Evolutionary conservation across 1,284 basidiomycete genomes (phyloP).

Genomic region (Tilletia horrida): DNA sequence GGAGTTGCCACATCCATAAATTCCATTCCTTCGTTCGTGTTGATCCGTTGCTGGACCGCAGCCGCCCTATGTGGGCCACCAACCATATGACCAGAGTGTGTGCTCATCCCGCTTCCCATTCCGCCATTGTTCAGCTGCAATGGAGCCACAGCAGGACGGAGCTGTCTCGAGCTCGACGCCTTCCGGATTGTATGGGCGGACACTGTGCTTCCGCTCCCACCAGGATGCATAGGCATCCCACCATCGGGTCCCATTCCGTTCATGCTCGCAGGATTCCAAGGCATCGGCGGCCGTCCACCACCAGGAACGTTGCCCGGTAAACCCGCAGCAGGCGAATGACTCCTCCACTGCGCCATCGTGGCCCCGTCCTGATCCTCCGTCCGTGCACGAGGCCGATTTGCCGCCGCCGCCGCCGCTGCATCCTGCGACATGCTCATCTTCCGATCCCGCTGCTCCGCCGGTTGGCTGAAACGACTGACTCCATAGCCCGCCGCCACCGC

Average conservation of each 20-base stretch:
- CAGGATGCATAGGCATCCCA: neutral
- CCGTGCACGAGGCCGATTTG: conserved; percentile 32
- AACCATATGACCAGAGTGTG: too few relatives aligned
- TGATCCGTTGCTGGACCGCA: conserved; percentile 7
- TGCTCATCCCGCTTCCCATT: neutral
- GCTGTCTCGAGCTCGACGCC: conserved; percentile 37
- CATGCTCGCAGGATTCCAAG: conserved; percentile 29
- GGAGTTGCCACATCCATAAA: conserved; percentile 5
- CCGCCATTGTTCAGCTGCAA: neutral
- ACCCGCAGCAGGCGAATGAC: conserved; percentile 35
- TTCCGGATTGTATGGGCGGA: conserved; percentile 32
- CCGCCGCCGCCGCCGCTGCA: neutral
- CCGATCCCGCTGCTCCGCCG: conserved; percentile 37
- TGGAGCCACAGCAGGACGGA: conserved; percentile 29
- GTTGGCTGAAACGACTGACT: conserved; percentile 26
- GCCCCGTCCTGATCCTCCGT: conserved; percentile 46
- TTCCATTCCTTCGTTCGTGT: conserved; percentile 9
- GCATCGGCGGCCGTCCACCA: conserved; percentile 34
- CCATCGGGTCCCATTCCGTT: neutral
- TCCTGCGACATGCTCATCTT: conserved; percentile 31
- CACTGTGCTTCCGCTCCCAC: too few relatives aligned
- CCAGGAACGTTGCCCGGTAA: conserved; percentile 13
- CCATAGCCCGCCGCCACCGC: neutral
- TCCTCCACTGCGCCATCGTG: conserved; percentile 47
- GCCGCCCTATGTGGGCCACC: neutral